phyloP scores from a whole-genome alignment of 106 monocot species.

The Acorus gramineus region DNA sequence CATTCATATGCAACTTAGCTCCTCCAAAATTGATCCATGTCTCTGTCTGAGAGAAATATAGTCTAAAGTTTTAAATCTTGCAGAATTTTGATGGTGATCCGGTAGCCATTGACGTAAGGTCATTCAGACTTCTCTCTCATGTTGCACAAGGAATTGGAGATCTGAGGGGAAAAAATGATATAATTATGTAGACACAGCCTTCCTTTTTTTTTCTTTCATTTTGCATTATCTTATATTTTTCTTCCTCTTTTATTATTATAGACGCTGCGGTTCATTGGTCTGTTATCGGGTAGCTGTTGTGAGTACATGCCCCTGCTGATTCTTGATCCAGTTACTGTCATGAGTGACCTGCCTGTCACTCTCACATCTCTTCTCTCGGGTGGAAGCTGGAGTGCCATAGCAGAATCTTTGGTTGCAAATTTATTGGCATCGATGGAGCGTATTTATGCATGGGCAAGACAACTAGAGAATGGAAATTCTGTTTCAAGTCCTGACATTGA shows the following conservation, averaged over 20 bases:
- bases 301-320: slow-evolving; percentile 69
- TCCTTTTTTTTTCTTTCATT: background rate
- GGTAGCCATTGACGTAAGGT: too few species aligned
- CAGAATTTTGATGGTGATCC: too few species aligned
- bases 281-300: slow-evolving; percentile 61
- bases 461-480: slow-evolving; percentile 1
- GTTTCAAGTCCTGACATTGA: slow-evolving; percentile 9
- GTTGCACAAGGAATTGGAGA: too few species aligned
- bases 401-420: slow-evolving; percentile 31
- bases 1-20: too few species aligned
- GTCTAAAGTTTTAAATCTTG: too few species aligned
- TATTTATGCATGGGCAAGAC: slow-evolving; percentile 38
- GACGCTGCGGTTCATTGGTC: slow-evolving; percentile 63
- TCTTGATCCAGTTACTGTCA: slow-evolving; percentile 39
- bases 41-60: too few species aligned
- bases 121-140: too few species aligned
- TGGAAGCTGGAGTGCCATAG: slow-evolving; percentile 30
- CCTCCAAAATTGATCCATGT: too few species aligned
- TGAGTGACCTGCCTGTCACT: slow-evolving; percentile 72
- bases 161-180: too few species aligned
- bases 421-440: slow-evolving; percentile 50
- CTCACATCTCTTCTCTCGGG: slow-evolving; percentile 55
- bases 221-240: background rate
- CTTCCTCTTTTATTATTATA: slow-evolving; percentile 17
- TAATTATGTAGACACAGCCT: background rate